phyloP scores from a whole-genome alignment of 192 early-diverging fungal genomes.

The Radiomyces spectabilis region DNA sequence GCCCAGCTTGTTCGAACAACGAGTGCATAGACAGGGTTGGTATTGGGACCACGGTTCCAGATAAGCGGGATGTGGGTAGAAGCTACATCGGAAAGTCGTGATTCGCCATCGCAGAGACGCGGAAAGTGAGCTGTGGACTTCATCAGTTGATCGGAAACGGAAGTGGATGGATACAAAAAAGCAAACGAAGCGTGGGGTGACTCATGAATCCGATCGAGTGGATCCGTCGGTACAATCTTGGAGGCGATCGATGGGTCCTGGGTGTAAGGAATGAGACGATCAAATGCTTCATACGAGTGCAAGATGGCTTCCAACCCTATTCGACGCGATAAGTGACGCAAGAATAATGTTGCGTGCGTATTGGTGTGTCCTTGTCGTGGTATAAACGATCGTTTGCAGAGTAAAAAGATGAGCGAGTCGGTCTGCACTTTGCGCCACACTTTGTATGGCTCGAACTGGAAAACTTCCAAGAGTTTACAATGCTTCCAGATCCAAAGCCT shows the following conservation, averaged over 20 bases:
- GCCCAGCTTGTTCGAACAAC: slow-evolving; percentile 49
- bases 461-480: slow-evolving; percentile 41
- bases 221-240: slow-evolving; percentile 17
- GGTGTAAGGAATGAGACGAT: background rate
- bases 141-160: slow-evolving; percentile 27
- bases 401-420: slow-evolving; percentile 47
- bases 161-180: slow-evolving; percentile 37
- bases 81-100: background rate
- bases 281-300: slow-evolving; percentile 28
- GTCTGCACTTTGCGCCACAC: slow-evolving; percentile 56
- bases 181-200: slow-evolving; percentile 32
- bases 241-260: slow-evolving; percentile 15
- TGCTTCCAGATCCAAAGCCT: slow-evolving; percentile 48
- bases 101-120: slow-evolving; percentile 32
- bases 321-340: slow-evolving; percentile 37
- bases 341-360: slow-evolving; percentile 27
- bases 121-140: slow-evolving; percentile 28
- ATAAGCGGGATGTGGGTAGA: slow-evolving; percentile 24
- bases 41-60: slow-evolving; percentile 55
- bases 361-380: too few relatives aligned
- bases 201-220: background rate
- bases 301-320: slow-evolving; percentile 29
- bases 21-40: slow-evolving; percentile 50
- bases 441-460: slow-evolving; percentile 52
- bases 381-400: slow-evolving; percentile 26